Evolutionary conservation across 352 stramenopile genomes (phyloP).

Genomic region (Phytophthora rubi): DNA sequence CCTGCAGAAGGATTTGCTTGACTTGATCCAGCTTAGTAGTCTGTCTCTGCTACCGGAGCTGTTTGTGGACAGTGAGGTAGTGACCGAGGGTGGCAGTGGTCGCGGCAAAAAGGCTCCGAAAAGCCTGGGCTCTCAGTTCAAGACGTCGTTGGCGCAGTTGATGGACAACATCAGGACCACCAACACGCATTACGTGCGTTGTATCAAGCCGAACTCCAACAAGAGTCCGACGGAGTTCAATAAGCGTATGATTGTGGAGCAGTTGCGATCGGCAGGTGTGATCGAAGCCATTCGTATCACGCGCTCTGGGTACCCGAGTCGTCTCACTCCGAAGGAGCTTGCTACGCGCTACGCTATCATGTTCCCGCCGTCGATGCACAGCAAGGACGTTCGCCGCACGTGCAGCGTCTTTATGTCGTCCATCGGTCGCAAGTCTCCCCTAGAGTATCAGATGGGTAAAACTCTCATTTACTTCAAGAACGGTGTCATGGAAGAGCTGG

Average conservation of each 20-base stretch:
- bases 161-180: conserved; percentile 90
- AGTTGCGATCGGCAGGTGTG: conserved; percentile 91
- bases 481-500: conserved; percentile 94
- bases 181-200: conserved; percentile 89
- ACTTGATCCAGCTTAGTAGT: conserved; percentile 82
- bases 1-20: conserved; percentile 95
- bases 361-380: conserved; percentile 90
- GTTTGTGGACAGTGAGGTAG: conserved; percentile 69
- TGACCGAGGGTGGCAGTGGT: conserved; percentile 42
- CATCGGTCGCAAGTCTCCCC: conserved; percentile 81
- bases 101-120: conserved; percentile 69
- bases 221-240: conserved; percentile 89
- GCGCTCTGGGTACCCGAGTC: conserved; percentile 90
- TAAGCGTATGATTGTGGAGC: conserved; percentile 92
- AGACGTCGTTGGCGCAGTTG: conserved; percentile 77
- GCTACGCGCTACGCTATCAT: conserved; percentile 89
- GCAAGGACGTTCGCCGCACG: conserved; percentile 74
- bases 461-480: conserved; percentile 97
- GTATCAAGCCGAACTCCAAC: conserved; percentile 91
- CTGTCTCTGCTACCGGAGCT: conserved; percentile 71
- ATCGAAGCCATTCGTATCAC: conserved; percentile 94
- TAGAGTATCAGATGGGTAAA: conserved; percentile 93
- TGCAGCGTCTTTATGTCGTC: conserved; percentile 84
- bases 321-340: conserved; percentile 87
- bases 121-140: conserved; percentile 87